phyloP scores from a whole-genome alignment of 202 grass and related monocot species.

The Setaria viridis region DNA sequence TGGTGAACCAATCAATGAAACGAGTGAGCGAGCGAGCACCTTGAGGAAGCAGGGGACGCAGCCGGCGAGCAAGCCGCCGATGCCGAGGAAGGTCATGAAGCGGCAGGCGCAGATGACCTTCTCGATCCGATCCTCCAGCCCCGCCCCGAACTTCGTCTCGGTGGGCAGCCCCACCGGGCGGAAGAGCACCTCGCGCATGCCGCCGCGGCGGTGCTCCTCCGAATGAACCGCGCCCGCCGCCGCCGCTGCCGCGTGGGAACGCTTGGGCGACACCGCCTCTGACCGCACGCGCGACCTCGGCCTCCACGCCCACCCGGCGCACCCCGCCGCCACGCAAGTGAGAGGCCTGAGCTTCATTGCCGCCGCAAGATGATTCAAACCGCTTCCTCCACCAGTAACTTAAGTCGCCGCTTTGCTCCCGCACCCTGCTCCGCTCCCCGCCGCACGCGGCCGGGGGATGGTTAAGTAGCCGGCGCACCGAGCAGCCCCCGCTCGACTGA shows the following conservation, averaged over 20 bases:
- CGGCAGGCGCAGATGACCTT: slow-evolving; percentile 80
- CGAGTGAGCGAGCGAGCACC: slow-evolving; percentile 38
- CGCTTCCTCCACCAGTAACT: not conserved
- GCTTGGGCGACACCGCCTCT: slow-evolving; percentile 10
- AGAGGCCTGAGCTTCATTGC: slow-evolving; percentile 42
- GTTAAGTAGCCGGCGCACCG: slow-evolving; percentile 32
- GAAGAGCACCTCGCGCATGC: slow-evolving; percentile 4
- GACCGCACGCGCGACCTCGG: slow-evolving; percentile 19
- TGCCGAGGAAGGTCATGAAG: slow-evolving; percentile 84
- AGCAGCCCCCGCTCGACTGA: no score
- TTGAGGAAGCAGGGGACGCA: slow-evolving; percentile 91
- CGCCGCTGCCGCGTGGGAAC: slow-evolving; percentile 24
- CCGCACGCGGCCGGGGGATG: not conserved
- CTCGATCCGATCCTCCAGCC: slow-evolving; percentile 68
- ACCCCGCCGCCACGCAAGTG: slow-evolving; percentile 13
- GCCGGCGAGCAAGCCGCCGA: slow-evolving; percentile 83
- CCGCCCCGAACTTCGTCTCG: not conserved
- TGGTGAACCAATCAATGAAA: not conserved
- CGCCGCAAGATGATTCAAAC: not conserved
- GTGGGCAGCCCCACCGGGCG: slow-evolving; percentile 7
- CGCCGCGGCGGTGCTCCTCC: slow-evolving; percentile 14
- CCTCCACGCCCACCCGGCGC: slow-evolving; percentile 42
- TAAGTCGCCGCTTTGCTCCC: not conserved
- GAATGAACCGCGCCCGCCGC: slow-evolving; percentile 22
- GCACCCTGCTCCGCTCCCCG: not conserved